phyloP scores from a whole-genome alignment of 2,329 filamentous ascomycete genomes.

The Pseudocercospora macadamiae region DNA sequence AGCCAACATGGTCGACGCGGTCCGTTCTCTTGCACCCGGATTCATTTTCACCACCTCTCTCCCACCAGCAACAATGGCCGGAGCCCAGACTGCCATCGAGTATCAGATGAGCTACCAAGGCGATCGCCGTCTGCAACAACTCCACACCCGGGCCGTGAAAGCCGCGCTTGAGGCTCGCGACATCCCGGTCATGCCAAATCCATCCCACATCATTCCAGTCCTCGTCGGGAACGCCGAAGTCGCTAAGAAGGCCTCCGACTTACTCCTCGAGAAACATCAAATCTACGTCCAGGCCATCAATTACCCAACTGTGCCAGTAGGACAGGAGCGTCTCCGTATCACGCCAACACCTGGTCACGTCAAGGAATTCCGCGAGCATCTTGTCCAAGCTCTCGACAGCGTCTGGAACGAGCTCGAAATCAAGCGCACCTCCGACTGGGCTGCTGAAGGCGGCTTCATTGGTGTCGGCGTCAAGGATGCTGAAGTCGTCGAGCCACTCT shows the following conservation, averaged over 20 bases:
- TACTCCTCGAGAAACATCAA: constrained; percentile 83
- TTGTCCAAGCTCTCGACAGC: constrained; percentile 79
- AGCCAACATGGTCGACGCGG: constrained; percentile 81
- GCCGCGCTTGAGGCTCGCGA: constrained; percentile 74
- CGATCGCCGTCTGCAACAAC: constrained; percentile 88
- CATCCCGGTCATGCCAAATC: constrained; percentile 97
- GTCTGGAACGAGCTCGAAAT: constrained; percentile 89
- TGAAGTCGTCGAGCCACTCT: constrained; percentile 70
- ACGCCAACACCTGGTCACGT: constrained; percentile 93
- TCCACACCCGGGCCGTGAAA: constrained; percentile 95
- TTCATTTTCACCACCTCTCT: constrained; percentile 99
- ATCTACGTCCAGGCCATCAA: constrained; percentile 99
- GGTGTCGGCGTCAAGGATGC: constrained; percentile 78
- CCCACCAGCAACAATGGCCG: constrained; percentile 95
- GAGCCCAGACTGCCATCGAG: constrained; percentile 86
- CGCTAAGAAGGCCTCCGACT: constrained; percentile 88
- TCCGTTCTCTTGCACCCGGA: constrained; percentile 90
- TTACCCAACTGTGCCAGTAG: constrained; percentile 95
- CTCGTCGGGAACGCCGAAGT: constrained; percentile 92
- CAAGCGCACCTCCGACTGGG: constrained; percentile 93
- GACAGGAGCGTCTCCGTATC: constrained; percentile 94
- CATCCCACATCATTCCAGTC: constrained; percentile 92
- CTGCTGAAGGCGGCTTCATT: constrained; percentile 86
- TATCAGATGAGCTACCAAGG: constrained; percentile 86
- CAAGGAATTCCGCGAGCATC: constrained; percentile 80